A percentile compares a stretch with the other conserved stretches of the same genome.
Conservation (phyloP, 2,329 filamentous ascomycete genomes). For the Diaporthe vaccinii region DNA sequence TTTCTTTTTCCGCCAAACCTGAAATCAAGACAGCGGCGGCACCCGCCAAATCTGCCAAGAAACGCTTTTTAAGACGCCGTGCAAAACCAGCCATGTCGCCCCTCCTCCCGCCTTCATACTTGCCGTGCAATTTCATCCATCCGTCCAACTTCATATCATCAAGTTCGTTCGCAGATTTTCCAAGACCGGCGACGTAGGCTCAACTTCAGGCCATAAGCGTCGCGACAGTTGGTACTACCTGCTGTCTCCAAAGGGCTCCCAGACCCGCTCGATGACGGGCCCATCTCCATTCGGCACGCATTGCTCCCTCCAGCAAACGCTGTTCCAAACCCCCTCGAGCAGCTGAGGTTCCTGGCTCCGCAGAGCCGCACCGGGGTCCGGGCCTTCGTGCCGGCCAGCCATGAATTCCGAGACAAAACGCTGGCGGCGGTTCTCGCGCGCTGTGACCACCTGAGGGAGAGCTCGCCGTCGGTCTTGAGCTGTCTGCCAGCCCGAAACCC, state of each 20-base stretch:
- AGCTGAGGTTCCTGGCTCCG: constrained; percentile 54
- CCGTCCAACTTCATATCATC: constrained; percentile 20
- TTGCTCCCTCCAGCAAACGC: constrained; percentile 64
- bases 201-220: constrained; percentile 21
- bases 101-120: neutral
- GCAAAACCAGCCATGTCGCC: constrained; percentile 23
- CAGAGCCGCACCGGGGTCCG: constrained; percentile 46
- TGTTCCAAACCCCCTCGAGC: constrained; percentile 59
- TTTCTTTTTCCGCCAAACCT: constrained; percentile 33
- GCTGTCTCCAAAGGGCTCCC: constrained; percentile 53
- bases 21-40: constrained; percentile 37
- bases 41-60: constrained; percentile 26
- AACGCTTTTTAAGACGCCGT: constrained; percentile 35
- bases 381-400: constrained; percentile 28
- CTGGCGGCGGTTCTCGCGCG: constrained; percentile 70
- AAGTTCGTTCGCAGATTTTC: constrained; percentile 15
- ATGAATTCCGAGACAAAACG: constrained; percentile 43
- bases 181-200: constrained; percentile 19
- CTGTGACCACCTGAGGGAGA: constrained; percentile 64
- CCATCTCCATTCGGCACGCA: constrained; percentile 55
- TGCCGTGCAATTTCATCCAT: neutral
- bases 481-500: constrained; percentile 64
- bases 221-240: constrained; percentile 30
- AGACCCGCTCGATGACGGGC: constrained; percentile 59
- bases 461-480: constrained; percentile 62